A percentile compares a stretch with the other conserved stretches of the same genome.
phyloP scores from a whole-genome alignment of 495 filamentous ascomycete species.

The Xylaria cubensis region DNA sequence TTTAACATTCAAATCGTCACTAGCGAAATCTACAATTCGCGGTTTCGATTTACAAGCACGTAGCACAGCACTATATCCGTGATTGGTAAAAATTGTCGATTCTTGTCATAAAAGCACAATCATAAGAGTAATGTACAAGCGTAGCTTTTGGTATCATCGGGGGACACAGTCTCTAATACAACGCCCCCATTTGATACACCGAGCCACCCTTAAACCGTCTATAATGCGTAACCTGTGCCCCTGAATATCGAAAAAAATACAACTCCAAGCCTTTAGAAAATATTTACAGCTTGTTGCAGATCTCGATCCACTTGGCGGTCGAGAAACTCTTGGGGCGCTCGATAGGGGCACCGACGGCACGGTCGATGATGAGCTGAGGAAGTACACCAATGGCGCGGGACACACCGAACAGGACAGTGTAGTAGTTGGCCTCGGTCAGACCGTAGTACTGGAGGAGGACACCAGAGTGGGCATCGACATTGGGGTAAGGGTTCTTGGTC shows the following conservation, averaged over 20 bases:
- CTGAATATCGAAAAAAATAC: conserved; percentile 35
- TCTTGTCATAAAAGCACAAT: conserved; percentile 28
- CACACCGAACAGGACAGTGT: conserved; percentile 99
- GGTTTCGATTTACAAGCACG: background rate
- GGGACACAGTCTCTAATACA: conserved; percentile 41
- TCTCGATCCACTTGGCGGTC: conserved; percentile 94
- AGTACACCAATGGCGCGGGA: conserved; percentile 97
- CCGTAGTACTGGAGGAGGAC: conserved; percentile 99
- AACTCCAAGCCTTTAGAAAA: conserved; percentile 30
- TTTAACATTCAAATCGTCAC: background rate
- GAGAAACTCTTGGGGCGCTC: conserved; percentile 95
- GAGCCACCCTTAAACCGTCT: conserved; percentile 37
- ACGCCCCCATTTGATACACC: conserved; percentile 38
- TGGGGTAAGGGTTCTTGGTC: conserved; percentile 80
- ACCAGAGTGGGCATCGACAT: conserved; percentile 78
- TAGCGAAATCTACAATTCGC: background rate
- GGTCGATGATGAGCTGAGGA: conserved; percentile 99
- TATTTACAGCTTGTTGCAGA: conserved; percentile 84
- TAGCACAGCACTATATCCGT: background rate
- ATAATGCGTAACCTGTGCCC: conserved; percentile 49
- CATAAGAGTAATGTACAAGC: conserved; percentile 44
- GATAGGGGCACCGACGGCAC: conserved; percentile 86
- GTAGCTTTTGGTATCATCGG: conserved; percentile 45
- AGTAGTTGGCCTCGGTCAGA: conserved; percentile 97
- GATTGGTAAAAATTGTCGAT: background rate